Percentiles rank a stretch among this genome's conserved stretches.
These are phyloP conservation scores for Lachnellula occidentalis DNA, from an alignment of 2,329 filamentous ascomycete genomes.

Conservation along the genomic window DNA sequence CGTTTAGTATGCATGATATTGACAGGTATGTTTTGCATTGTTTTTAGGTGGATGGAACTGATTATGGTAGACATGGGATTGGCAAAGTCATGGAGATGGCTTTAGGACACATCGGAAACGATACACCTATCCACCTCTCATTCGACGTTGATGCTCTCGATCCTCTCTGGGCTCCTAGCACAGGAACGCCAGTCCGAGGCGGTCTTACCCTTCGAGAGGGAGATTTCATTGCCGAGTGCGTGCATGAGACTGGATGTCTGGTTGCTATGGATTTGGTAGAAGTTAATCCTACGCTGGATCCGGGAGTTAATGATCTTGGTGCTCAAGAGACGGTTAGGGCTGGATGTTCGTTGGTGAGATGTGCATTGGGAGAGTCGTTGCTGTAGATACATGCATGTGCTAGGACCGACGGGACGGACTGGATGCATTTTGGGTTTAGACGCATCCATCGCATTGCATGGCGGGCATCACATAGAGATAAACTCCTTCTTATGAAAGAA, in stretches of 20 bases:
- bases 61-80: slow-evolving; percentile 67
- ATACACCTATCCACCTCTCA: slow-evolving; percentile 93
- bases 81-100: slow-evolving; percentile 97
- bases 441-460: neutral
- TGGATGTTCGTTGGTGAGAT: slow-evolving; percentile 85
- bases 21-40: slow-evolving; percentile 56
- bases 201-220: slow-evolving; percentile 91
- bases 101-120: slow-evolving; percentile 87
- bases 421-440: neutral
- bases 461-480: neutral
- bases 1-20: slow-evolving; percentile 98
- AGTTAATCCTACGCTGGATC: slow-evolving; percentile 69
- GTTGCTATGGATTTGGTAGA: slow-evolving; percentile 79
- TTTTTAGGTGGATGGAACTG: neutral
- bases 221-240: slow-evolving; percentile 89
- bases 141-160: slow-evolving; percentile 97
- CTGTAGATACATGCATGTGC: slow-evolving; percentile 48
- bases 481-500: neutral
- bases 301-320: slow-evolving; percentile 49
- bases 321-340: slow-evolving; percentile 83
- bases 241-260: slow-evolving; percentile 73
- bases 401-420: neutral
- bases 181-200: slow-evolving; percentile 88
- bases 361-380: slow-evolving; percentile 85
- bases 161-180: slow-evolving; percentile 93